Evolutionary conservation across 768 basidiomycete genomes (phyloP), one percentile per base, ranked within the genome.

Genomic region (Mycena sanguinolenta): DNA sequence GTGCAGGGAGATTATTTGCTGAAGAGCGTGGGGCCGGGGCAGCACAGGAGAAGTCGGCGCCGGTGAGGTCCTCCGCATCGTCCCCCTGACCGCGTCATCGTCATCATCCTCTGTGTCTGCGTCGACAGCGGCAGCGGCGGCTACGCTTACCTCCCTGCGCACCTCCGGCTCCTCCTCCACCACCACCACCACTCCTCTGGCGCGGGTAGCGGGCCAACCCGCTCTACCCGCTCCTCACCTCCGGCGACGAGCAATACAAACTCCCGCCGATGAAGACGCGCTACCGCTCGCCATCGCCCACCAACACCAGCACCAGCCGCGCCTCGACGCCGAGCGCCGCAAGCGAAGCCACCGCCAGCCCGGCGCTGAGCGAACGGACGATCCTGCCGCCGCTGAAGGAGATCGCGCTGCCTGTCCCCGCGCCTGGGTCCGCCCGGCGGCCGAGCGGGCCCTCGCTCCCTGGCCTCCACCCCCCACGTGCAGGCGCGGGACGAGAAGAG

Each of bases 221-320:
- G 39, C 80, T 91, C 19, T 92, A 93, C 77, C 91, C 90, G 0
- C 84, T 89, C 38, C 84, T 93, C 62, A 87, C 85, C 0, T 84
- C 84, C 5, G 92, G 92, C 58, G 91, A 92, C 74, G 82, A 81
- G 21, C 82, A 90, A 74, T 87, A 88, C 79, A 92, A 86, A 76
- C 85, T 95, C 1, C 89, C 93, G 21, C 92, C 93, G 14, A 82
- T 86, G 75, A 86, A 78, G 74, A 81, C 59, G 77, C 83, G 79
- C 77, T 91, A 87, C 77, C 87, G 87, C 50, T 84, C 88, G 0
- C 83, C 86, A 0, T 90, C 91, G 4, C 88, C 91, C 4, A 62
- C 73, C n/a, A n/a, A n/a, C n/a, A n/a, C n/a, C 2, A 83, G 83
- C n/a, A 39, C 9, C 44, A 46, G 21, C n/a, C 76, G 83, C 30